Conservation (phyloP, 2,329 filamentous ascomycete species). For the Verticillium dahliae region DNA sequence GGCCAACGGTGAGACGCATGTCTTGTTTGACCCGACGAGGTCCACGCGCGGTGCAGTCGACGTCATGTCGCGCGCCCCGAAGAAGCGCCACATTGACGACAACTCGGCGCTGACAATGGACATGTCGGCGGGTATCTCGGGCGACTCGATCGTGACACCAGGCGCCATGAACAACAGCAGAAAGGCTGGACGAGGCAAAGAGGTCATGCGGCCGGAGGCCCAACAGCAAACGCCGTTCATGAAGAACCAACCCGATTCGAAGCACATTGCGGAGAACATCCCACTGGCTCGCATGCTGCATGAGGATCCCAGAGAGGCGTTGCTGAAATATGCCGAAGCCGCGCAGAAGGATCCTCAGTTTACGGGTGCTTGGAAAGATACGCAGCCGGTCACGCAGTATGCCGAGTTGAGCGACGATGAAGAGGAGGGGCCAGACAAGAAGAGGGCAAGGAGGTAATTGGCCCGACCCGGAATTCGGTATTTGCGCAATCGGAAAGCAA, state of each 20-base stretch:
- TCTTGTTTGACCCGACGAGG: conserved; percentile 83
- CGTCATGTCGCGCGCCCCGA: conserved; percentile 88
- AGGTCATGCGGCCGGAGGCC: conserved; percentile 79
- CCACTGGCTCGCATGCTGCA: conserved; percentile 89
- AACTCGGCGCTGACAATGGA: conserved; percentile 83
- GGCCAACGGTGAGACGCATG: conserved; percentile 80
- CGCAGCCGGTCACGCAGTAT: conserved; percentile 88
- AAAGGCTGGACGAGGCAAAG: conserved; percentile 69
- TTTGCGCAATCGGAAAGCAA: not conserved
- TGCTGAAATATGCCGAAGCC: conserved; percentile 91
- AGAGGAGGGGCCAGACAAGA: conserved; percentile 14
- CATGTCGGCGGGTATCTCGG: conserved; percentile 71
- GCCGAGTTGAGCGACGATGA: conserved; percentile 76
- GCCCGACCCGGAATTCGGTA: not conserved
- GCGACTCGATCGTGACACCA: conserved; percentile 70
- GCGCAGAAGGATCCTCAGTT: conserved; percentile 91
- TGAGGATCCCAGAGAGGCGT: conserved; percentile 88
- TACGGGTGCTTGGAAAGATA: conserved; percentile 87
- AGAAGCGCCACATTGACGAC: conserved; percentile 92
- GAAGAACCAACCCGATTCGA: conserved; percentile 82
- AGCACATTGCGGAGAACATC: conserved; percentile 81
- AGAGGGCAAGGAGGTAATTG: conserved; percentile 33
- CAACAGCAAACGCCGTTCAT: conserved; percentile 83
- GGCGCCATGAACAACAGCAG: conserved; percentile 60
- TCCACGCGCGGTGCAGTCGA: conserved; percentile 77